Base-by-base conservation (phyloP, 2,329 filamentous ascomycete genomes). In the Sclerotinia minor region DNA sequence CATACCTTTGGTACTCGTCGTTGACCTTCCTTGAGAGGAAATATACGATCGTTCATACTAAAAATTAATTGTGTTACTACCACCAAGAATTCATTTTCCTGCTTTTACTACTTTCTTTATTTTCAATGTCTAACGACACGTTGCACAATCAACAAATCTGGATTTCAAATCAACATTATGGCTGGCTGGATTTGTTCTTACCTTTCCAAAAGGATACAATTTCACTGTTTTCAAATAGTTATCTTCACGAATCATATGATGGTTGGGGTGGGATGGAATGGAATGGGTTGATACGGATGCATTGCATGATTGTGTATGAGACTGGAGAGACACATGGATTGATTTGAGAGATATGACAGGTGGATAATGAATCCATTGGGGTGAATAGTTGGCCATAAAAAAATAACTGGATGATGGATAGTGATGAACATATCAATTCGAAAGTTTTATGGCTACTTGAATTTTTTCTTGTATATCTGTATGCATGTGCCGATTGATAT, bases 221-320 rank as follows among this genome's bases (percentile, higher is more conserved):
- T 60, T 68, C 65, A 64, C 35, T 69, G 65, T 69, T 69, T 69
- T 69, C 68, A 69, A 69, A 49, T 69, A 69, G 68, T 58, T 60
- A 61, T 57, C 50, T 60, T 67, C 50, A 35, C 63, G 53, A 65
- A 52, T 65, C 52, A 26, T 47, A 59, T 60, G 64, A 67, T 49
- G 64, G 64, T 67, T 52, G 64, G 55, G 45, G 49, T 52, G 64
- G 54, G 55, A 67, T 61, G 64, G 64, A 52, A 57, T 49, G 45
- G 54, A 59, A 67, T 47, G 45, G 64, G 55, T 61, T 61, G 47
- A 57, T 55, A 64, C 38, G 61, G 59, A 63, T 63, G 59, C 59
- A 63, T 41, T 50, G 59, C 59, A 63, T 63, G 59, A 63, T 63
- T 63, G 59, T 54, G 52, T 50, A 63, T 50, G 59, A 63, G 45